Evolutionary conservation across 164 flowering plant genomes (phyloP), one percentile per base, ranked within the genome.

Genomic region (Piper betle): DNA sequence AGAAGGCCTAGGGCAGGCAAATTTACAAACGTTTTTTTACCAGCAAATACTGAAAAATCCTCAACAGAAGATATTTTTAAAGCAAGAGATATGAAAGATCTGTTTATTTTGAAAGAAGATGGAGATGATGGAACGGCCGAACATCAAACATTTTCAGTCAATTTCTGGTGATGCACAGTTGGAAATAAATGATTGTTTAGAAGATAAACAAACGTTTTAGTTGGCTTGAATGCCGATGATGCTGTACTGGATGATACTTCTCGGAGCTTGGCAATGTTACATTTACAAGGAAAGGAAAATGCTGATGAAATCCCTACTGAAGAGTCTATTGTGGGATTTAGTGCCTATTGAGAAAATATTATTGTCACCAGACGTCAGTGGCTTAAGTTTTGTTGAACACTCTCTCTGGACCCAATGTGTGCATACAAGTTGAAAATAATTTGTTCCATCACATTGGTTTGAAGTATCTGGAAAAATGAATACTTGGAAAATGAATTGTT

Each of bases 41-140:
- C 40, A 91, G 88, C 69, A 94, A 78, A 86, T 94, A 65, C 70
- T 94, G 73, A 86, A 85, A 72, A 94, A 94, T 65, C 99, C 99
- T 20, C 97, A 91, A 73, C 99, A 94, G 74, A 85, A 73, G 77
- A 82, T 97, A 71, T 85, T 94, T 73, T 94, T 58, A 94, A 85
- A 76, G 85, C 99, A 57, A 82, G 99, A 63, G 97, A 94, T 62
- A 78, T 91, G 97, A 94, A 82, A 72, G 95, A 94, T 82, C 91
- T 90, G 41, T 94, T 94, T 63, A 76, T 74, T 41, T 74, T 94
- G 71, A 84, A 78, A 65, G 99, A 90, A 62, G 91, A 86, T 63
- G 83, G 63, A 58, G 82, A 81, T 19, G 66, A 70, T 74, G 84
- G 74, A 41, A 74, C 91, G 37, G 91, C 99, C 53, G 99, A 75